Conservation (phyloP, 176 grass and related monocot genomes). For the Musa itinerans region DNA sequence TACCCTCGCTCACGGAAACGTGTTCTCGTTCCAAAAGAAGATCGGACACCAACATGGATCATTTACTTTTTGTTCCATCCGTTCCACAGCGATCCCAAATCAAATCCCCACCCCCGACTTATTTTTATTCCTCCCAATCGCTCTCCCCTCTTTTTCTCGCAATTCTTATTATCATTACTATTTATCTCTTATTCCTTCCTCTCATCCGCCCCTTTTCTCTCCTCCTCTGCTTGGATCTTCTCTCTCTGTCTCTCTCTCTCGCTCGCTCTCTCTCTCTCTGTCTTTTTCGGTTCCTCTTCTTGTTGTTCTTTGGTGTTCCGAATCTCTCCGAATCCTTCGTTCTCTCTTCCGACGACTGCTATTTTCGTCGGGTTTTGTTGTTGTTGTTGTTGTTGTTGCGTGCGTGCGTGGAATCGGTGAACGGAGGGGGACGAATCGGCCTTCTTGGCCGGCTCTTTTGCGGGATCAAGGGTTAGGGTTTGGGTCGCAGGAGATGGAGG, state of each 20-base stretch:
- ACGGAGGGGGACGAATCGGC: background rate
- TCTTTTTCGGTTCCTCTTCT: background rate
- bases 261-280: background rate
- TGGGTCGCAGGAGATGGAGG: background rate
- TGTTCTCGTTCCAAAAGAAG: constrained; percentile 5
- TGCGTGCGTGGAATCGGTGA: background rate
- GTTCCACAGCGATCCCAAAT: background rate
- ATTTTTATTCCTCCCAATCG: background rate
- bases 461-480: background rate
- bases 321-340: background rate
- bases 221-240: background rate
- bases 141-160: background rate
- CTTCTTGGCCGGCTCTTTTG: no score
- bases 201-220: background rate
- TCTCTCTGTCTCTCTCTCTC: background rate
- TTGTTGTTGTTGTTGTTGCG: no score
- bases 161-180: background rate
- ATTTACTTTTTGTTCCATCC: background rate
- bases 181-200: background rate
- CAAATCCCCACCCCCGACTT: background rate
- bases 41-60: background rate
- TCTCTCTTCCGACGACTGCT: no score
- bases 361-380: background rate
- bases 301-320: background rate
- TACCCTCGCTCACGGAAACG: background rate